Evolutionary conservation across 129 eudicot genomes (phyloP), one percentile per base, ranked within the genome.

Genomic region (Tagetes erecta): DNA sequence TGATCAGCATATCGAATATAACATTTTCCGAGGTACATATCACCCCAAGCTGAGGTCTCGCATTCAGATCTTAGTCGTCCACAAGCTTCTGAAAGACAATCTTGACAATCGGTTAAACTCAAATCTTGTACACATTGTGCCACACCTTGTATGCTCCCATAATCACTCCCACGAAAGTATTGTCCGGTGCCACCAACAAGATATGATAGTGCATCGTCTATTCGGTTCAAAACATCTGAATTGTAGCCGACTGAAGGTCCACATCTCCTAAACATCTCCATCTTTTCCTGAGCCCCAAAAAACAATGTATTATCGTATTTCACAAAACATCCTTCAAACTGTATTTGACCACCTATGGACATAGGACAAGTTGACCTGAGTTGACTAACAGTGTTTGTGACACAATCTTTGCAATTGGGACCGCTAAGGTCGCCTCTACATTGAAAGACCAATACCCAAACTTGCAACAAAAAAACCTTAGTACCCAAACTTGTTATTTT

Each of bases 51-150:
- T 8, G 90, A 77, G 2, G 81, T 47, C 33, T 70, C 86, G n/a
- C 94, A 88, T 67, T 72, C 82, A 9, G 64, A 63, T 68, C 36
- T 80, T 65, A 88, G 47, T 78, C 78, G 83, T 55, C 68, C 75
- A 62, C 83, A 78, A 2, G 94, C 94, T 75, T 75, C 90, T 71
- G 66, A 38, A 13, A 88, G 56, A 69, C 94, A 88, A 81, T 88
- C 90, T 68, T 85, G 86, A 60, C 94, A 88, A 76, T 86, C 81
- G 20, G 78, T 51, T 80, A 65, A 12, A 69, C 84, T 88, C 86
- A 88, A 83, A 72, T 88, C 94, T 69, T 78, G 82, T 14, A 83
- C 80, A 35, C 90, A 88, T 76, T 88, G 90, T 35, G 79, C 94
- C 83, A 81, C 73, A 40, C 84, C 90, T 78, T 77, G 90, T 1